Conservation (phyloP, 805 yeast genomes). For the Saturnispora halmiae region DNA sequence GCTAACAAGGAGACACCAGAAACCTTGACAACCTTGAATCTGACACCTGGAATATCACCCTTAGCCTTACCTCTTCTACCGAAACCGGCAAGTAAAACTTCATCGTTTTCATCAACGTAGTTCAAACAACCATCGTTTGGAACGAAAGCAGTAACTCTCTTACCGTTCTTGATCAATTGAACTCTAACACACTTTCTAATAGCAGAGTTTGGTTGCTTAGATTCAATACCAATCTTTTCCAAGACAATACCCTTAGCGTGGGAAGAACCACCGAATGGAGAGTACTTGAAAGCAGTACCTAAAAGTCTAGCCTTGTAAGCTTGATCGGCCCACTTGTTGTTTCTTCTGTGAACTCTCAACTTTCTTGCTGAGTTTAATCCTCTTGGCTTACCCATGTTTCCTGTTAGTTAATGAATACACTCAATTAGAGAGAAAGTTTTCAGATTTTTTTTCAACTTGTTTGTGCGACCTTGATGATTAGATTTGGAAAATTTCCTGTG, state of each 20-base stretch:
- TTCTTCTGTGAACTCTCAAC: slow-evolving; percentile 99
- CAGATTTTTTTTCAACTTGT: not conserved
- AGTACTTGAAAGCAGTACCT: slow-evolving; percentile 99
- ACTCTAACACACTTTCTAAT: slow-evolving; percentile 99
- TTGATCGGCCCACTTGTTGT: slow-evolving; percentile 99
- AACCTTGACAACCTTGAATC: slow-evolving; percentile 99
- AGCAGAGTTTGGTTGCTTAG: slow-evolving; percentile 99
- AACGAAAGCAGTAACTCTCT: slow-evolving; percentile 99
- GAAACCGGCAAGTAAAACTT: slow-evolving; percentile 99
- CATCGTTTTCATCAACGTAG: slow-evolving; percentile 99
- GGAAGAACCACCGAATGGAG: slow-evolving; percentile 99
- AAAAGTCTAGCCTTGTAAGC: slow-evolving; percentile 97
- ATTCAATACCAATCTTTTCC: slow-evolving; percentile 99
- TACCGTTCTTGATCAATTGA: slow-evolving; percentile 99
- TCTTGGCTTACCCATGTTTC: slow-evolving; percentile 86
- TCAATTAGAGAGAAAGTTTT: not conserved
- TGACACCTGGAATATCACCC: slow-evolving; percentile 99
- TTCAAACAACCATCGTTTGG: slow-evolving; percentile 99
- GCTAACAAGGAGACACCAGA: slow-evolving; percentile 99
- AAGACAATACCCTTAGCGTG: slow-evolving; percentile 99
- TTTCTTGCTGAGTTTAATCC: slow-evolving; percentile 99
- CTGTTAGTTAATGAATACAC: slow-evolving; percentile 3
- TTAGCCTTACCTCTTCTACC: slow-evolving; percentile 99
- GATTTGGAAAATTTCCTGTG: not conserved
- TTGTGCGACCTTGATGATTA: not conserved